Conservation (phyloP, 805 yeast species). For the Clavispora carvajalis region DNA sequence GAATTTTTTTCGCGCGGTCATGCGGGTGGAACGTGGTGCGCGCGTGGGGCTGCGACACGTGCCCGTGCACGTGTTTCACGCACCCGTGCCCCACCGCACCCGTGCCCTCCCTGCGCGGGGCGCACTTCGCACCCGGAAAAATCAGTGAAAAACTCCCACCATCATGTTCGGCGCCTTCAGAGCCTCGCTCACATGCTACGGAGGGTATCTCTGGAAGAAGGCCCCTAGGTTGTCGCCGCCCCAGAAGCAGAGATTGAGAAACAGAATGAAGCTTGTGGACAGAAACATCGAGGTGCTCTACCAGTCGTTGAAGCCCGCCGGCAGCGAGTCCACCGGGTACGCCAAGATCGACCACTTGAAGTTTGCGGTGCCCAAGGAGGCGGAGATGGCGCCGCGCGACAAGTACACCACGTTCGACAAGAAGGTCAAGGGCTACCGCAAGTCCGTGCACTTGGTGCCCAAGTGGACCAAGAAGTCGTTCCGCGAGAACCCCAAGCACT, state of each 20-base stretch:
- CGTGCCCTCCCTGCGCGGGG: too few species aligned
- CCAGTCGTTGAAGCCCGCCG: conserved; percentile 23
- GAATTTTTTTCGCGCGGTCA: not conserved
- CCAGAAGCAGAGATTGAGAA: conserved; percentile 81
- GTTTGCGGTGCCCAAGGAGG: conserved; percentile 62
- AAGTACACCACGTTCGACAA: conserved; percentile 84
- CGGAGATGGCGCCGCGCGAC: conserved; percentile 73
- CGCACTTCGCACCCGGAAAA: not conserved
- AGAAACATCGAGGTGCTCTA: conserved; percentile 62
- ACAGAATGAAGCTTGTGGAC: conserved; percentile 79
- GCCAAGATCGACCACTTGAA: conserved; percentile 33
- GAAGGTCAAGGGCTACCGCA: conserved; percentile 74
- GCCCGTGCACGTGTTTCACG: too few species aligned
- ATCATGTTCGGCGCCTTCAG: conserved; percentile 71
- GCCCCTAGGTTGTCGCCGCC: conserved; percentile 56
- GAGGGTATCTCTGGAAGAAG: conserved; percentile 67
- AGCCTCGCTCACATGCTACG: conserved; percentile 48
- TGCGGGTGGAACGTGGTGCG: not conserved
- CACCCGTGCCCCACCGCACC: too few species aligned
- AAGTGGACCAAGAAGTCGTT: conserved; percentile 85
- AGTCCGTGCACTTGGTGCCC: conserved; percentile 81
- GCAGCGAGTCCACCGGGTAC: conserved; percentile 32
- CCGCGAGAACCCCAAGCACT: conserved; percentile 73
- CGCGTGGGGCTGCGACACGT: not conserved
- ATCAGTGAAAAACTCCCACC: not conserved